phyloP scores from a whole-genome alignment of 2,329 filamentous ascomycete species.

The Fusarium foetens region DNA sequence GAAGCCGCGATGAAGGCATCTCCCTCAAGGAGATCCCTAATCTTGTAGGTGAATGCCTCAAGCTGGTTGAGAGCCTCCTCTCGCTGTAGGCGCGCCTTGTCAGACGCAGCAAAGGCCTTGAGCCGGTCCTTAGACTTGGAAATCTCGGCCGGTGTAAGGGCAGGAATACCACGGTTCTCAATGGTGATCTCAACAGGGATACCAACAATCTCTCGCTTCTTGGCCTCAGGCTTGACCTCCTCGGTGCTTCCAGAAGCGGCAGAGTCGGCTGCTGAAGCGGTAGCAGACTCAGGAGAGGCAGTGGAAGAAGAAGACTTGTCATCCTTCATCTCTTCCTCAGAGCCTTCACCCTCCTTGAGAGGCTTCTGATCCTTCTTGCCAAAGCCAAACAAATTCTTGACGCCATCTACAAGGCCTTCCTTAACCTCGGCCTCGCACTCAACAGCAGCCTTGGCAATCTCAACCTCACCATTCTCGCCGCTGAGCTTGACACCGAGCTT shows the following conservation, averaged over 20 bases:
- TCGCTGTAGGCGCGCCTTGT: conserved; percentile 77
- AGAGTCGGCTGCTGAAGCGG: conserved; percentile 50
- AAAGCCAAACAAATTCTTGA: conserved; percentile 96
- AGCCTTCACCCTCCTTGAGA: conserved; percentile 60
- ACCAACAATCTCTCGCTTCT: conserved; percentile 67
- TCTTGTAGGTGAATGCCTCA: conserved; percentile 92
- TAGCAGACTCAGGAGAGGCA: conserved; percentile 41
- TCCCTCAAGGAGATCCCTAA: conserved; percentile 83
- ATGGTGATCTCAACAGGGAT: conserved; percentile 63
- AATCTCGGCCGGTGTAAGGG: conserved; percentile 61
- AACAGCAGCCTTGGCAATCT: conserved; percentile 78
- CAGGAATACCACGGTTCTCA: conserved; percentile 61
- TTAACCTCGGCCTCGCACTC: conserved; percentile 89
- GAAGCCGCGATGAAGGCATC: conserved; percentile 78
- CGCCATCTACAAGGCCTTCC: conserved; percentile 87
- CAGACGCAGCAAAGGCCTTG: conserved; percentile 85
- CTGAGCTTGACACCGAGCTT: conserved; percentile 81
- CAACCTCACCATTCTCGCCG: conserved; percentile 79
- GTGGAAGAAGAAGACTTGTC: conserved; percentile 45
- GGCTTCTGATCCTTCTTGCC: conserved; percentile 85
- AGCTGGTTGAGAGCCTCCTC: conserved; percentile 92
- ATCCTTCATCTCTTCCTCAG: conserved; percentile 56
- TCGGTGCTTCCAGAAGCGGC: conserved; percentile 58
- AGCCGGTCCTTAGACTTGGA: conserved; percentile 74
- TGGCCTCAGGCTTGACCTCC: conserved; percentile 62